Evolutionary conservation across 1,284 basidiomycete species (phyloP), one percentile per base, ranked within the genome.

Genomic region (Papiliotrema fonsecae): DNA sequence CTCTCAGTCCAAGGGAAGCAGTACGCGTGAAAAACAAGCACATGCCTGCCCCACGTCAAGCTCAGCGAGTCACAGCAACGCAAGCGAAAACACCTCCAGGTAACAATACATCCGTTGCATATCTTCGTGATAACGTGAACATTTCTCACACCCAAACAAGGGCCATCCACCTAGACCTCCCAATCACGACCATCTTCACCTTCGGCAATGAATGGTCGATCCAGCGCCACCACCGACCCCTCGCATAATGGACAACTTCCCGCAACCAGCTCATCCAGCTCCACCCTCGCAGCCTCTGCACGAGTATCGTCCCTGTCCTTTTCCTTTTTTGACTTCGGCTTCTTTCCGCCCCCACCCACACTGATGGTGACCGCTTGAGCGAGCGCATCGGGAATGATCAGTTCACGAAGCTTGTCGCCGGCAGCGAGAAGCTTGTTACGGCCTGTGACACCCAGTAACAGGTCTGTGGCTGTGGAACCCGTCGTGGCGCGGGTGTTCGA

Each of bases 181-280:
- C 88, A 91, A 52, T 85, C 88, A 36, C 78, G 78, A 67, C 88
- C 86, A 47, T 81, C 77, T 72, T 94, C 89, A n/a, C 81, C 85
- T 31, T 85, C 81, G 61, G 79, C 78, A 40, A 92, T 80, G 67
- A 96, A 96, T 14, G 88, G 84, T 70, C 82, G 86, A 70, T 97
- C 90, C 57, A 97, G 72, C 6, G 86, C 85, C 6, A 80, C 82
- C 31, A 97, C 80, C 9, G 89, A 83, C 51, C 86, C 68, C 69
- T 96, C 91, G 70, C 93, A 97, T 52, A 96, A 74, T 25, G 91
- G 89, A 75, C 93, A 97, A 52, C 79, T 86, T 56, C 85, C 83
- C 10, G 90, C 86, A 36, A 97, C 77, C 48, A 96, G 72, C 45
- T 88, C 87, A 60, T 97, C 93, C 63, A 97, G 69, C 75, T 94